These are phyloP conservation scores for Aphanomyces invadans DNA, from an alignment of 352 stramenopile species.

Conservation along the genomic window DNA sequence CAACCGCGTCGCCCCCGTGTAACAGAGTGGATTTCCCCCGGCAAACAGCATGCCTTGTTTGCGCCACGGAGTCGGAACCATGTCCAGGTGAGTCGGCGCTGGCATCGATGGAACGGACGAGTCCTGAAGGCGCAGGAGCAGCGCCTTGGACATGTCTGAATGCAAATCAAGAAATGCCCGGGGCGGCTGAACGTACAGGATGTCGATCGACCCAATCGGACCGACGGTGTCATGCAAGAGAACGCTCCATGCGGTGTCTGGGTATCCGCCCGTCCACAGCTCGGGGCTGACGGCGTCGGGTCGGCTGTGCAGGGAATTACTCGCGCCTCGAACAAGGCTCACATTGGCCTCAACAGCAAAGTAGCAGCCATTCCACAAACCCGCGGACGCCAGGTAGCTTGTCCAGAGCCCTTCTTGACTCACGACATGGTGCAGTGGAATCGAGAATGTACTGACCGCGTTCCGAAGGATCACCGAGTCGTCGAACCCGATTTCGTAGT, in stretches of 20 bases:
- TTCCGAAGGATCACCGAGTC: not conserved
- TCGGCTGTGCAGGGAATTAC: not conserved
- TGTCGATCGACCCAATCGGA: too few species aligned
- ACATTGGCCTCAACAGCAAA: not conserved
- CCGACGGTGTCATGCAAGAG: too few species aligned
- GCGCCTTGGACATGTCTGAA: too few species aligned
- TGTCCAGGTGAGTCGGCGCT: not conserved
- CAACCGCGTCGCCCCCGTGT: not conserved
- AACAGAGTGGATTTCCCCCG: not conserved
- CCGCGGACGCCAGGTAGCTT: not conserved
- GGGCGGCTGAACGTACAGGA: too few species aligned
- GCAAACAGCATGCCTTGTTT: not conserved
- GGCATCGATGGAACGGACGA: not conserved
- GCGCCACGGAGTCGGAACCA: not conserved
- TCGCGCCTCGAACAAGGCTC: not conserved
- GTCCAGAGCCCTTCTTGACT: not conserved
- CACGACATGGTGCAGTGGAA: not conserved
- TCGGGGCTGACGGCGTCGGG: not conserved
- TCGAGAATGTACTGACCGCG: not conserved
- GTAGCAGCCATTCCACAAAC: not conserved
- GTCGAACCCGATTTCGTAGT: not conserved
- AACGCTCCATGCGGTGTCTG: not conserved
- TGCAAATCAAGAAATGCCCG: too few species aligned
- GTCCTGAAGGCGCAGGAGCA: not conserved
- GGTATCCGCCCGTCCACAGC: not conserved